These are phyloP conservation scores for Chrysoporthe cubensis DNA, from an alignment of 2,329 filamentous ascomycete species.

Conservation along the genomic window DNA sequence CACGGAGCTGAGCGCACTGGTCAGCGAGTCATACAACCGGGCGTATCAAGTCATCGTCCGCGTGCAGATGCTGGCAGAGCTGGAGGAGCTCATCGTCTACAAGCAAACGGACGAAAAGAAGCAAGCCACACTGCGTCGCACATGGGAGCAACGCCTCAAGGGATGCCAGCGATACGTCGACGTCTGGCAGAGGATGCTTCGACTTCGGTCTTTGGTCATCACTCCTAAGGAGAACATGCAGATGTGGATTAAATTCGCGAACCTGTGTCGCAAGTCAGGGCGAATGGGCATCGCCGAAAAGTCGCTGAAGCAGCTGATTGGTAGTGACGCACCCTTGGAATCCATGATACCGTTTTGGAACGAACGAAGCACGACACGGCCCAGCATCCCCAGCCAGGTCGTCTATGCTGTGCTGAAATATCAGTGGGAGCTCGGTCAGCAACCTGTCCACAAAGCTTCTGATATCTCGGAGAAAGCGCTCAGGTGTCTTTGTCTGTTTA, in stretches of 20 bases:
- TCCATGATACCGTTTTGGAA: conserved; percentile 64
- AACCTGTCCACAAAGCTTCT: conserved; percentile 47
- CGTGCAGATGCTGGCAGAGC: conserved; percentile 97
- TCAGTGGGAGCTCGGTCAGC: conserved; percentile 85
- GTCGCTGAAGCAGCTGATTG: conserved; percentile 88
- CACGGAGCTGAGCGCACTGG: conserved; percentile 89
- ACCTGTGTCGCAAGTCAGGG: conserved; percentile 94
- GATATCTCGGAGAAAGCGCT: conserved; percentile 59
- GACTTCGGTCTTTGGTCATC: conserved; percentile 89
- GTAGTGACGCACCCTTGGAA: conserved; percentile 67
- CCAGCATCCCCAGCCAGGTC: conserved; percentile 71
- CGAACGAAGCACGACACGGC: conserved; percentile 43
- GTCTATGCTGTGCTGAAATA: conserved; percentile 98
- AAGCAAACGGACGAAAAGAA: conserved; percentile 92
- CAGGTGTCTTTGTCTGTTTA: conserved; percentile 64
- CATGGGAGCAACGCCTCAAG: conserved; percentile 93
- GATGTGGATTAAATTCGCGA: conserved; percentile 99
- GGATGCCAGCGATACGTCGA: conserved; percentile 97
- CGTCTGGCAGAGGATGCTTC: conserved; percentile 98
- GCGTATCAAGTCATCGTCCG: conserved; percentile 98
- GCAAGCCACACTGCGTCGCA: conserved; percentile 86
- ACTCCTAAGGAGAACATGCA: conserved; percentile 91
- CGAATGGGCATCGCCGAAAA: conserved; percentile 95
- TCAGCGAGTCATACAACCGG: conserved; percentile 98
- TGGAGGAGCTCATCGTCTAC: conserved; percentile 97